Base-by-base conservation (phyloP, 805 yeast genomes). In the Wickerhamomyces alni region DNA sequence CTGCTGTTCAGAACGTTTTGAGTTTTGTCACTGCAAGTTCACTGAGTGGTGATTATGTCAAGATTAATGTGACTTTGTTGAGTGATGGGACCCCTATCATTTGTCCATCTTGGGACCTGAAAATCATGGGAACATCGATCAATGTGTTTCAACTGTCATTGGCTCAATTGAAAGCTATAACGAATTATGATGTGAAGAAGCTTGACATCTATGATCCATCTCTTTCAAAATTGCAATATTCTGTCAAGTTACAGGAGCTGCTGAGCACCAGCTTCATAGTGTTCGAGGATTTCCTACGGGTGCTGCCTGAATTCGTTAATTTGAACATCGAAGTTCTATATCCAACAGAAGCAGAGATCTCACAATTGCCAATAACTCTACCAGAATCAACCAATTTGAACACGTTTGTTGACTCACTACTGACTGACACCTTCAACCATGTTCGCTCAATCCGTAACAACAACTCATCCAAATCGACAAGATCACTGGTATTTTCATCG, bases 1-100 rank as follows among this genome's bases (percentile, higher is more conserved):
- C 30, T 10, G 34, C 19, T 16, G 41, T 51, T n/a, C 55, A 50
- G 36, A 53, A 56, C 34, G 63, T 69, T 17, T 70, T 81, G 30
- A 80, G 93, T 12, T 78, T 87, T 55, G 95, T 91, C 13, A 89
- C 97, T 1, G 88, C 96, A 1, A 87, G 96, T 0, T 88, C 97
- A 2, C 66, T 93, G 38, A 74, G 80, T 18, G 98, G 98, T 12
- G 80, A 76, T 39, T 93, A 87, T 56, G 68, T 80, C 31, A 73
- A 83, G 34, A 62, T 86, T 16, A 76, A 74, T 42, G 80, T 91
- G 2, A 83, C 87, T 43, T 58, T 83, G 22, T 70, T 91, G 17
- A 73, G 76, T 43, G 98, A 93, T 64, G 87, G 91, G 10, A 84
- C 91, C 0, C 91, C 96, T 0, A 74, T 91, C 18, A 85, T 85